Base-by-base conservation (phyloP, 805 yeast species). In the Ogataea naganishii region DNA sequence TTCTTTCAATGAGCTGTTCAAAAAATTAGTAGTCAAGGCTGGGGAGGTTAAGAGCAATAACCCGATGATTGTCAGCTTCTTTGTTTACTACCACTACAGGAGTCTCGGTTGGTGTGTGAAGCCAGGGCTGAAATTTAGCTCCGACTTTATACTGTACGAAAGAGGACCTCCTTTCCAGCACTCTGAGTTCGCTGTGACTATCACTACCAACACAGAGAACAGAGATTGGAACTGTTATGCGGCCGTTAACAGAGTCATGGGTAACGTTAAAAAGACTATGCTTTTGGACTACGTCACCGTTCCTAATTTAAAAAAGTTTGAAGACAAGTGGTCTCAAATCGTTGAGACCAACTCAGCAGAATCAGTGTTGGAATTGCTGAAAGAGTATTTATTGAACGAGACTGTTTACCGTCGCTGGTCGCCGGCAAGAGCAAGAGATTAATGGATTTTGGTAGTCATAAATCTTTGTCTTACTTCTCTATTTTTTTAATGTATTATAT, bases 81-180 rank as follows among this genome's bases (percentile, higher is more conserved):
- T 74, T 5, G 88, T 72, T 1, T 89, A 88, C 46, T 94, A 85
- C 47, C 86, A 89, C 50, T 88, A 75, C 55, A 66, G 94, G 30
- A 77, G 95, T 0, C 65, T 73, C 16, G 96, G 96, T 0, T 92
- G 97, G 96, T 89, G 96, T 60, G 92, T 80, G 3, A 66, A 94
- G 35, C 72, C 88, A 1, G 98, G 97, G 0, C 71, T 86, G 33
- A 92, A 92, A 53, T 92, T 92, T 53, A 95, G 96, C 2, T 70
- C 82, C n/a, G 94, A 88, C 44, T 80, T 62, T 53, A 57, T 92
- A 7, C 61, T 92, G 5, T 92, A 92, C 52, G 74, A 79, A 31
- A 64, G 89, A 34, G 99, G 99, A 0, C 98, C 97, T 7, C 96
- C 96, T 2, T 85, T 88, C 51, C 75, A 80, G 29, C 99, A 92